A percentile compares a stretch with the other conserved stretches of the same genome.
These are phyloP conservation scores for Zalerion maritima DNA, from an alignment of 495 filamentous ascomycete species.

Conservation along the genomic window DNA sequence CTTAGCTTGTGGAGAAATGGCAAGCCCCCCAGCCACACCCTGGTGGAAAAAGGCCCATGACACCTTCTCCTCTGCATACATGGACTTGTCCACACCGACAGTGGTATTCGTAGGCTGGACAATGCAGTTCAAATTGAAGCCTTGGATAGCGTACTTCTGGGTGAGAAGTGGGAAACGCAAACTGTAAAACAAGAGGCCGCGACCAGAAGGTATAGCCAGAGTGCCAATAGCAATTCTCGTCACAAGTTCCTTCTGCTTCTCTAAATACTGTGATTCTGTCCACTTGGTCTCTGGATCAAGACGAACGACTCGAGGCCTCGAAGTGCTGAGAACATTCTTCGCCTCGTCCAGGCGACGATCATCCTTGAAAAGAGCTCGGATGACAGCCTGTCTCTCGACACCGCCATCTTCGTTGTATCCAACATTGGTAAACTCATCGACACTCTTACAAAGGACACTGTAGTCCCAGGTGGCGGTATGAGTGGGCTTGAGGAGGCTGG, in stretches of 20 bases:
- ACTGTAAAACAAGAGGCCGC: conserved; percentile 72
- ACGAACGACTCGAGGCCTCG: conserved; percentile 58
- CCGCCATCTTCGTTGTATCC: conserved; percentile 37
- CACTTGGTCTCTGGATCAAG: conserved; percentile 62
- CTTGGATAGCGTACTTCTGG: conserved; percentile 71
- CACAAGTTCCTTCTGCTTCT: conserved; percentile 82
- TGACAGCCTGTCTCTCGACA: conserved; percentile 65
- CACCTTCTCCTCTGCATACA: conserved; percentile 87
- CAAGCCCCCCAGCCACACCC: conserved; percentile 77
- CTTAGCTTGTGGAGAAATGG: conserved; percentile 76
- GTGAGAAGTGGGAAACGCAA: conserved; percentile 73
- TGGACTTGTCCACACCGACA: conserved; percentile 66
- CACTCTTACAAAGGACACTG: conserved; percentile 42
- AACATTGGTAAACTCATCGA: conserved; percentile 22
- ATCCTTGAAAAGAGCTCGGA: conserved; percentile 74
- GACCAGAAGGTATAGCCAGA: conserved; percentile 69
- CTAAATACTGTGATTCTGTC: conserved; percentile 75
- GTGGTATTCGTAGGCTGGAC: conserved; percentile 86
- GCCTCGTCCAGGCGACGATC: conserved; percentile 81
- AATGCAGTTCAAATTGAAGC: conserved; percentile 75
- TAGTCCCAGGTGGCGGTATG: conserved; percentile 60
- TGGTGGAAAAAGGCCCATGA: conserved; percentile 98
- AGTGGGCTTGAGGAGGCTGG: conserved; percentile 28
- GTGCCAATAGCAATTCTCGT: conserved; percentile 75
- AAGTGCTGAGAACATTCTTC: conserved; percentile 58